These are phyloP conservation scores for Rhynchosporium graminicola DNA, from an alignment of 2,329 filamentous ascomycete species.

Conservation along the genomic window DNA sequence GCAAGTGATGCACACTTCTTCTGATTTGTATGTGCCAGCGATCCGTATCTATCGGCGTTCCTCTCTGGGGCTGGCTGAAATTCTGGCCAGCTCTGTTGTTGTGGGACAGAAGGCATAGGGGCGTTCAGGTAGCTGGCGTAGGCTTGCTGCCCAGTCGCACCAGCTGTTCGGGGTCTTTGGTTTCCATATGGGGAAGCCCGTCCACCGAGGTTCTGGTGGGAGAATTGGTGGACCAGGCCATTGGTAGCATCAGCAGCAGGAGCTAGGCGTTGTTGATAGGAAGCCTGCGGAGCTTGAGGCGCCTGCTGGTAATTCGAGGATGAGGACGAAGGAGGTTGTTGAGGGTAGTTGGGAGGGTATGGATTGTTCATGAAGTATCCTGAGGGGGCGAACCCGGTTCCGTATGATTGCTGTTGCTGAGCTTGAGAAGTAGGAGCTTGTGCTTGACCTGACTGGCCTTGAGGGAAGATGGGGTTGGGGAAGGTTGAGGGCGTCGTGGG, in stretches of 20 bases:
- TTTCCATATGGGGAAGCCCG: slow-evolving; percentile 69
- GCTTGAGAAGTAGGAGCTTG: slow-evolving; percentile 27
- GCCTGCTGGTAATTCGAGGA: slow-evolving; percentile 54
- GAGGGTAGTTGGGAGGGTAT: slow-evolving; percentile 48
- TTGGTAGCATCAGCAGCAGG: slow-evolving; percentile 81
- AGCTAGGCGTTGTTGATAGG: slow-evolving; percentile 50
- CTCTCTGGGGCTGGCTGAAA: slow-evolving; percentile 80
- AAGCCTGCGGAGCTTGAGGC: slow-evolving; percentile 53
- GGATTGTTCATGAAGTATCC: slow-evolving; percentile 65
- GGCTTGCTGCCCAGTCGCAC: slow-evolving; percentile 62
- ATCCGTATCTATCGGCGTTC: slow-evolving; percentile 77
- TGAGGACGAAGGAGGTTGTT: slow-evolving; percentile 44
- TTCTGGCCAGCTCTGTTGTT: slow-evolving; percentile 61
- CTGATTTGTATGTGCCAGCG: slow-evolving; percentile 67
- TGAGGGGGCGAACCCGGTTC: slow-evolving; percentile 48
- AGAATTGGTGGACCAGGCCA: slow-evolving; percentile 92
- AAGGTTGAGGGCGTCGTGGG: slow-evolving; percentile 94
- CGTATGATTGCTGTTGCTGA: slow-evolving; percentile 46
- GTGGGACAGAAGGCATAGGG: slow-evolving; percentile 61
- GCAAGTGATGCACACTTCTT: slow-evolving; percentile 71
- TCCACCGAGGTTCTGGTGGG: slow-evolving; percentile 87
- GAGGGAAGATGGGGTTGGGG: slow-evolving; percentile 73
- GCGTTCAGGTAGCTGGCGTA: slow-evolving; percentile 69
- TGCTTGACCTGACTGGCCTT: slow-evolving; percentile 41
- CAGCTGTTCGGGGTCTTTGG: slow-evolving; percentile 82